Evolutionary conservation across 805 yeast genomes (phyloP), one percentile per base, ranked within the genome.

Genomic region (Sugiyamaella smithiae): DNA sequence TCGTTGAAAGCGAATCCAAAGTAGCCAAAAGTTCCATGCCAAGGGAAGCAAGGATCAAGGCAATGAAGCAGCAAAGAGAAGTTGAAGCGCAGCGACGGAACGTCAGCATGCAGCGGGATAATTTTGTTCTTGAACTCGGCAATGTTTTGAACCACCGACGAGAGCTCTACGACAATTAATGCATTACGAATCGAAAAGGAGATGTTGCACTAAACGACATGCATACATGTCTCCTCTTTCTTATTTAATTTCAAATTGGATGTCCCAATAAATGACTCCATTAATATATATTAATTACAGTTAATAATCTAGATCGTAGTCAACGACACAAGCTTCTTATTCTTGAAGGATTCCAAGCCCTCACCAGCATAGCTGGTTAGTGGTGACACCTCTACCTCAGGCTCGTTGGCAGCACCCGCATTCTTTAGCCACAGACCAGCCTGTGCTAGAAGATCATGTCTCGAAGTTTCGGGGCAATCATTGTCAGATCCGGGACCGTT

Each of bases 401-500:
- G 58, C 2, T 59, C 51, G 5, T 86, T 64, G 1, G 63, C 51
- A 1, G 86, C 96, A n/a, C 97, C 97, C 2, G 80, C 80, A 2
- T 70, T 71, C 23, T 65, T 59, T 28, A 86, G 73, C 97, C 98
- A 91, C 45, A 73, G 70, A 14, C 88, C 81, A 26, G 89, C 82
- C 62, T 90, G 75, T 31, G 69, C 67, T 58, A 90, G 69, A 54
- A 80, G 79, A 57, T 84, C 84, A 2, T 60, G 65, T 52, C 83
- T 77, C 55, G 96, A 87, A 1, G 97, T 82, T 53, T 80, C 85
- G 24, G 97, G 95, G 43, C 88, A 84, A 68, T 91, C 97, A 60
- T 79, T 81, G 19, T 73, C 71, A n/a, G 95, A 76, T 17, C 89
- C 95, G 11, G 84, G 80, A 1, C 88, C 95, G 67, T 93, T 93